Evolutionary conservation across 2,329 filamentous ascomycete genomes (phyloP).

Genomic region (Anisogramma anomala): DNA sequence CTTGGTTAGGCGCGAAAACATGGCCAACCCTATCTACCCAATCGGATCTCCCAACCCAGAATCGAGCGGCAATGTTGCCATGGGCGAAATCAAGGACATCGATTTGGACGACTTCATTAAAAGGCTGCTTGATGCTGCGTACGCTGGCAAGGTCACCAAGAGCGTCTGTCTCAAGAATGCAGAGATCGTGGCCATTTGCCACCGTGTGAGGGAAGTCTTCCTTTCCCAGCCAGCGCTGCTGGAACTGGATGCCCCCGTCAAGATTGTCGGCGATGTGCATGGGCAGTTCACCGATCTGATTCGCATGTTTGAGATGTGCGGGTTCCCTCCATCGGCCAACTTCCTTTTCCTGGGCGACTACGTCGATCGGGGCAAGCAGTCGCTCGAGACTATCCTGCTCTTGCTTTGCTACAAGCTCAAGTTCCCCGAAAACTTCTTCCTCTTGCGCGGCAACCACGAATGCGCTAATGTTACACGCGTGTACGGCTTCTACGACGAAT

Average conservation of each 20-base stretch:
- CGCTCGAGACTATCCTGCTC: constrained; percentile 84
- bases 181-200: constrained; percentile 89
- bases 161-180: constrained; percentile 95
- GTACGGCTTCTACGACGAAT: constrained; percentile 97
- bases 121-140: constrained; percentile 83
- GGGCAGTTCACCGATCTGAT: constrained; percentile 95
- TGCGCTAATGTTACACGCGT: constrained; percentile 93
- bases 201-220: constrained; percentile 77
- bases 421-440: constrained; percentile 94
- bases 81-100: constrained; percentile 82
- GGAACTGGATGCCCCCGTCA: constrained; percentile 88
- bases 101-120: constrained; percentile 97
- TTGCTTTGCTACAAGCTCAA: constrained; percentile 95
- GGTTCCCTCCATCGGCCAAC: constrained; percentile 84
- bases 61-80: constrained; percentile 48
- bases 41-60: constrained; percentile 37
- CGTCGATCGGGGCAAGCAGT: constrained; percentile 92
- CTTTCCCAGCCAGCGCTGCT: constrained; percentile 84
- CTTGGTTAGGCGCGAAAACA: constrained; percentile 66
- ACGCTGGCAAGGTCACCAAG: constrained; percentile 95
- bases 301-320: constrained; percentile 97
- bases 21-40: constrained; percentile 52
- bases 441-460: constrained; percentile 89
- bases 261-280: constrained; percentile 95
- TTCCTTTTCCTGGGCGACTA: constrained; percentile 94